Percentiles rank a stretch among this genome's conserved stretches.
Evolutionary conservation across 768 basidiomycete genomes (phyloP).

Genomic region (Mycena amicta): DNA sequence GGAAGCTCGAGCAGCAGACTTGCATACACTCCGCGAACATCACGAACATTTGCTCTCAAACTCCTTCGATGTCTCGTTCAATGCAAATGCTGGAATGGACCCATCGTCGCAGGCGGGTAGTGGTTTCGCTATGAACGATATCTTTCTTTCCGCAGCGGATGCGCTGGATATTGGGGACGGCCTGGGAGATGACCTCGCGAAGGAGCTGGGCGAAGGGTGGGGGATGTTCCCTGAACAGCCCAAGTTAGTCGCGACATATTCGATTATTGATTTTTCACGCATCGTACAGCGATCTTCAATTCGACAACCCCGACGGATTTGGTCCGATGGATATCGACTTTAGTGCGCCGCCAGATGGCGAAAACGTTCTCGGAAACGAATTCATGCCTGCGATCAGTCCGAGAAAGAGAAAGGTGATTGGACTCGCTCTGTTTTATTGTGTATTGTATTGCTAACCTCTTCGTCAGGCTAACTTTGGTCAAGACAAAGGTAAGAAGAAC

Average conservation of each 20-base stretch:
- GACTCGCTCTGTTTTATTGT: too few species aligned
- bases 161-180: constrained; percentile 60
- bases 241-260: constrained; percentile 7
- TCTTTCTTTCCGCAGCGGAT: constrained; percentile 53
- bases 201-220: constrained; percentile 77
- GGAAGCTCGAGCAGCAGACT: constrained; percentile 45
- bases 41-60: constrained; percentile 66
- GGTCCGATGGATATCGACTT: constrained; percentile 33
- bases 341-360: constrained; percentile 10
- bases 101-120: constrained; percentile 56
- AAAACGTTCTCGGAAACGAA: neutral
- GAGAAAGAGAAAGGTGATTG: constrained; percentile 23
- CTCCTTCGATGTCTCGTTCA: constrained; percentile 66
- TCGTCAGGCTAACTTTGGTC: constrained; percentile 10
- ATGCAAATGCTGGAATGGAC: constrained; percentile 38
- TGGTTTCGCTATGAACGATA: constrained; percentile 54
- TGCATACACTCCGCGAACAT: constrained; percentile 71
- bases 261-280: neutral
- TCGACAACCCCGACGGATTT: constrained; percentile 21
- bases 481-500: constrained; percentile 20
- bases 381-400: constrained; percentile 13
- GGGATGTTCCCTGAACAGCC: constrained; percentile 36
- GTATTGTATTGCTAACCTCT: too few species aligned
- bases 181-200: constrained; percentile 73
- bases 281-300: constrained; percentile 5